Evolutionary conservation across 2,329 filamentous ascomycete genomes (phyloP).

Genomic region (Pestalotiopsis sp.): DNA sequence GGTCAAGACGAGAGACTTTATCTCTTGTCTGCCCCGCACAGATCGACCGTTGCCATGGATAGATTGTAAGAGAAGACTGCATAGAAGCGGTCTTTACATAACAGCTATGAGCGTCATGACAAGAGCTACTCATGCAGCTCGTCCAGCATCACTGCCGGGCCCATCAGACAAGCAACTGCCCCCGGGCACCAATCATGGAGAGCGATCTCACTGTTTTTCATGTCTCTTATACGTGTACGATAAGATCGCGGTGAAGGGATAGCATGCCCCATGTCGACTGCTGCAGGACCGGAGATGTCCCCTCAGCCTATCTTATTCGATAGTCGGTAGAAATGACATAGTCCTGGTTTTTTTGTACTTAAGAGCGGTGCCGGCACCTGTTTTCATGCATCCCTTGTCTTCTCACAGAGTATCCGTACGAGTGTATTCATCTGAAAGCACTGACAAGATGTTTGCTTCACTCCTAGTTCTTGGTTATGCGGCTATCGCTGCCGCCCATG

Average conservation of each 20-base stretch:
- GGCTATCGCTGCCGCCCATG: conserved; percentile 58
- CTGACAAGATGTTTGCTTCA: neutral
- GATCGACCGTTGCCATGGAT: neutral
- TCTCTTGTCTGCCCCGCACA: conserved; percentile 8
- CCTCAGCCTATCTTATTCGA: neutral
- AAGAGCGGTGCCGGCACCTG: neutral
- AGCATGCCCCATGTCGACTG: neutral
- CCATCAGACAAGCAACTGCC: neutral
- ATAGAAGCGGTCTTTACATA: conserved; percentile 7
- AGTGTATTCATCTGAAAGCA: neutral
- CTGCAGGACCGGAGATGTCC: conserved; percentile 1
- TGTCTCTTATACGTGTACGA: neutral
- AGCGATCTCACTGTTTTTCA: neutral
- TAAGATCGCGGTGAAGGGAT: conserved; percentile 2
- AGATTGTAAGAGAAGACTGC: neutral
- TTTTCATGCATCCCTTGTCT: neutral
- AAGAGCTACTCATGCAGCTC: neutral
- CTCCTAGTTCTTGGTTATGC: conserved; percentile 42
- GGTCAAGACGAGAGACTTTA: conserved; percentile 3
- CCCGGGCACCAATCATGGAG: neutral
- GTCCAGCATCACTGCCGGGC: neutral
- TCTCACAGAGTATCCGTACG: neutral
- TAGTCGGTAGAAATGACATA: neutral
- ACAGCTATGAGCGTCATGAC: conserved; percentile 7
- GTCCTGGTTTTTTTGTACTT: neutral